Base-by-base conservation (phyloP, 345 rosid species). In the Populus ilicifolia region DNA sequence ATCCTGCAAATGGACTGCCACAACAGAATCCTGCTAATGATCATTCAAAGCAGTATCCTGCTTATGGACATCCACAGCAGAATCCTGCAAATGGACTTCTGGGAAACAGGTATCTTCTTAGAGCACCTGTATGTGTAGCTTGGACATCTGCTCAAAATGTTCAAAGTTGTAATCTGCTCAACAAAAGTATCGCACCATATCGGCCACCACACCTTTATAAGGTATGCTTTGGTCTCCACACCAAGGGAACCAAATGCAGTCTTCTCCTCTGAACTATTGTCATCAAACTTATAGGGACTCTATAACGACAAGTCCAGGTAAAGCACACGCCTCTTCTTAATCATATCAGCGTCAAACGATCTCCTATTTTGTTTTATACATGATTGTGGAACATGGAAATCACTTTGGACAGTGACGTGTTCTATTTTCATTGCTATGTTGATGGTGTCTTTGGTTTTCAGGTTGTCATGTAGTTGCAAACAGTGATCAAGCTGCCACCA, bases 191-290 rank as follows among this genome's bases (percentile, higher is more conserved):
- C 20, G 39, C 73, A 63, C 82, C 81, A 33, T 84, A 84, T 76
- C 79, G 63, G 33, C 86, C 84, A 69, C 86, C 85, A 18, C 83
- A 80, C 44, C 74, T 80, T 50, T 72, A 11, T 38, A 81, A 80
- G 87, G 89, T 73, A 56, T 16, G 6, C 71, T 27, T 43, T 11
- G 23, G 43, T 46, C 48, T 68, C 38, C 59, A 6, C 46, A 23
- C 2, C 69, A n/a, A 41, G n/a, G 43, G 64, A 50, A 43, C 72
- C 69, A 38, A 41, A 17, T 73, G 25, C 71, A 77, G 48, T 36
- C 54, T 56, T 68, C 73, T 68, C 67, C 65, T 33, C 71, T 4
- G 8, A 56, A 46, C 75, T 54, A 62, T 71, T 63, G 46, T 5
- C 76, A 66, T 27, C 82, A 36, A 23, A 61, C 23, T 30, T 71